phyloP scores from a whole-genome alignment of 2,329 filamentous ascomycete genomes.

The Ophiostoma quercus region DNA sequence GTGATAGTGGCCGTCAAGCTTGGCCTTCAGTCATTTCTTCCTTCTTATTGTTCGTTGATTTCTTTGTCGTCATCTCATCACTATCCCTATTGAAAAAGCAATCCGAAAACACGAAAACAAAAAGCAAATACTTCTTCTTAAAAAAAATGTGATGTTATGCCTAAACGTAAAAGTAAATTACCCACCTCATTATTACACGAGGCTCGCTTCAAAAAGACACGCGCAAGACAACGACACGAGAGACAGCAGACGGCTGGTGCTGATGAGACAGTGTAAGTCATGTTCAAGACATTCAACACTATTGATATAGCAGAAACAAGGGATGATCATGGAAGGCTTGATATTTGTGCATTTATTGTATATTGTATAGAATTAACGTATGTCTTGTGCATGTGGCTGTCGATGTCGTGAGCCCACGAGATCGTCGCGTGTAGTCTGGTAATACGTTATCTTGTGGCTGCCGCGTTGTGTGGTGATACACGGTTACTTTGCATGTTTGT shows the following conservation, averaged over 20 bases:
- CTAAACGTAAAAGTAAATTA: no score
- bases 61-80: no score
- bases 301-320: slow-evolving; percentile 5
- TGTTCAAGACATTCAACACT: not conserved
- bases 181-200: not conserved
- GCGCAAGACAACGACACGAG: slow-evolving; percentile 3
- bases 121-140: no score
- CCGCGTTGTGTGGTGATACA: slow-evolving; percentile 2
- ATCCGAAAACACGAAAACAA: not conserved
- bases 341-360: not conserved
- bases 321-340: not conserved
- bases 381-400: slow-evolving; percentile 1
- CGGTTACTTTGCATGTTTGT: not conserved
- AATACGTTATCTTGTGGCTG: not conserved
- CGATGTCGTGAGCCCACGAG: slow-evolving; percentile 2
- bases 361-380: not conserved
- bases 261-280: not conserved
- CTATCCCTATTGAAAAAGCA: no score
- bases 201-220: slow-evolving; percentile 1
- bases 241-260: not conserved
- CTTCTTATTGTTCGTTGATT: no score
- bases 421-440: not conserved
- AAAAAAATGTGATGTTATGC: no score
- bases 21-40: no score
- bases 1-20: not conserved